Percentiles rank a stretch among this genome's conserved stretches.
phyloP scores from a whole-genome alignment of 768 basidiomycete genomes.

The Cubamyces lactineus region DNA sequence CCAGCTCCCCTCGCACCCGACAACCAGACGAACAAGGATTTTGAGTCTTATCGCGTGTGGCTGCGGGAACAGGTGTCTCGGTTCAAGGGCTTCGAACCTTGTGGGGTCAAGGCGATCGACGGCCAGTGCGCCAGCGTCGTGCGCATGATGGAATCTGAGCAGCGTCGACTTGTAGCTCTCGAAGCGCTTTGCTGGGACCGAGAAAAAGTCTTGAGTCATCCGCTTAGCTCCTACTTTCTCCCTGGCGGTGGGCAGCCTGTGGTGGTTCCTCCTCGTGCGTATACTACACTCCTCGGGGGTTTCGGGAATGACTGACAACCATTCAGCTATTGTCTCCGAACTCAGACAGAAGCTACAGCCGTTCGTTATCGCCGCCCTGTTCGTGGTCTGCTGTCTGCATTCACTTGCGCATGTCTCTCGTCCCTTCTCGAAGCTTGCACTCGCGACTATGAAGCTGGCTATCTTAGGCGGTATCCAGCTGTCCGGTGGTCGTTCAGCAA shows the following conservation, averaged over 20 bases:
- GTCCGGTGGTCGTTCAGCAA: not conserved
- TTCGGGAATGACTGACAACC: not conserved
- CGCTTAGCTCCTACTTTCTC: not conserved
- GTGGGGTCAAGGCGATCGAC: not conserved
- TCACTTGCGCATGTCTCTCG: not conserved
- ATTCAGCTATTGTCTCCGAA: not conserved
- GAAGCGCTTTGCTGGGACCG: conserved; percentile 1
- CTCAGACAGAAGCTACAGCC: not conserved
- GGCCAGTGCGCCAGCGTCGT: not conserved
- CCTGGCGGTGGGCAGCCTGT: not conserved
- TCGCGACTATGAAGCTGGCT: not conserved
- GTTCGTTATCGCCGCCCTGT: conserved; percentile 2
- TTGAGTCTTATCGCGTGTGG: not conserved
- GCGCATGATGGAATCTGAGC: not conserved
- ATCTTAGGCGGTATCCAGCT: not conserved
- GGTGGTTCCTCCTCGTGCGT: not conserved
- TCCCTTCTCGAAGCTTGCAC: not conserved
- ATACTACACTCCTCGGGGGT: not conserved
- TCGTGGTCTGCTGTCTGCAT: conserved; percentile 2
- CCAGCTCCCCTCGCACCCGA: not conserved
- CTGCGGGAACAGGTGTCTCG: not conserved
- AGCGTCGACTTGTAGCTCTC: not conserved
- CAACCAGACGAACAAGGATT: not conserved
- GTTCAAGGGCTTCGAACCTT: too few species aligned
- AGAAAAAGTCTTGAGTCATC: not conserved